Evolutionary conservation across 2,329 filamentous ascomycete genomes (phyloP), one percentile per base, ranked within the genome.

Genomic region (Xylaria sp.): DNA sequence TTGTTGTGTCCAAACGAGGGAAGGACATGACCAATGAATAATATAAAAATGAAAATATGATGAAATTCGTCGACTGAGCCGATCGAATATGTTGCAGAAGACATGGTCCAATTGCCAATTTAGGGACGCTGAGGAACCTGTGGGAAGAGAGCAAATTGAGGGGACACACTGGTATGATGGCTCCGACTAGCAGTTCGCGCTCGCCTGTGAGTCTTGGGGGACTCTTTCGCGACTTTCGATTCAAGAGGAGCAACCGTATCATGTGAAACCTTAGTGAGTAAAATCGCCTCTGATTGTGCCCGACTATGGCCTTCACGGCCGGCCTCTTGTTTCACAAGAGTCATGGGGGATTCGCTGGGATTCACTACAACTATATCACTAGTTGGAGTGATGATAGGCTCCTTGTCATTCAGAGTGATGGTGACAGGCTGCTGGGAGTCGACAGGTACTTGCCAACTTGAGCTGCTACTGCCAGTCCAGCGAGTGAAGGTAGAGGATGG

Each of bases 401-500:
- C 72, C 41, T 73, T 72, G 13, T 74, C 74, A 55, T 66, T 65
- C 34, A 69, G 32, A 2, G 67, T 65, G 18, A 67, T 69, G 32
- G 52, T 57, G 25, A 68, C 66, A 8, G 65, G 53, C 18, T 65
- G 62, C 59, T 64, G 61, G 4, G 50, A 43, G 6, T 75, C 74
- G 34, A 68, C 56, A 34, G 70, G 69, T 12, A 59, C 69, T 57
- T 74, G 73, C 75, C 74, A 76, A 65, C 74, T 76, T 75, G 73
- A 81, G 72, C 72, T 82, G 66, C 83, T 87, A 79, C 85, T 88
- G 50, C 80, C 78, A 4, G 86, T 89, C 74, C 86, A 81, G 5
- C 85, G 83, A 5, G 86, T 88, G 66, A 85, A 89, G 30, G 83
- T 81, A 18, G 83, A 82, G 13, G 87, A 89, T 57, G 83, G 81